Base-by-base conservation (phyloP, 2,329 filamentous ascomycete species). In the Nigrograna mackinnonii region DNA sequence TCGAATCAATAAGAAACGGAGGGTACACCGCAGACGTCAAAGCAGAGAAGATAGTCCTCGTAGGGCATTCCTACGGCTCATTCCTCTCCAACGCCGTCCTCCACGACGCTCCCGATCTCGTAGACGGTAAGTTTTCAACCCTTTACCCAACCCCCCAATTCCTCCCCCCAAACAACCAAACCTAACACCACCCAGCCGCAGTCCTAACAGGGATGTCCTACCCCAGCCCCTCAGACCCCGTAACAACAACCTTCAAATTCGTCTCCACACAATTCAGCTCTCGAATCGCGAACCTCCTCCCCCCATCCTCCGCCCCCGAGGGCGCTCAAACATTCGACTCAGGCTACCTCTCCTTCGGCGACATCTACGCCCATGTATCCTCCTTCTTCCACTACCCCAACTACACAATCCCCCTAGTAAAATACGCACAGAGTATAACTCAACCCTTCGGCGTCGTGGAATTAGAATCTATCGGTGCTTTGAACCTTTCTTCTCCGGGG, bases 41-140 rank as follows among this genome's bases (percentile, higher is more conserved):
- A 22, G 37, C 61, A 11, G 34, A 47, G 7, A 54, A 58, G 22
- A 40, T 53, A 19, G 44, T 50, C 7, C 31, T 58, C 9, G 43
- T 58, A n/a, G 57, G 57, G 24, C 55, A 57, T 41, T 58, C 54
- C n/a, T 60, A 54, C 24, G 57, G 57, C 14, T 56, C 50, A 7
- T 53, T 43, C 34, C 33, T 47, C 14, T 53, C 48, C 5, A 42
- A 54, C 33, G 43, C 36, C 21, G 34, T 52, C 24, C 40, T 55
- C 17, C 46, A 39, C 4, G 22, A 18, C 3, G 11, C 37, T 4
- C 47, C 44, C 11, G 35, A 44, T 14, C 19, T 50, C 34, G 44
- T 36, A 9, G 47, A 50, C 7, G 47, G 40, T 50, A 41, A 14
- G 17, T 41, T 32, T 13, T 22, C n/a, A n/a, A n/a, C n/a, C n/a